phyloP scores from a whole-genome alignment of 2,329 filamentous ascomycete genomes.

The Ophiostoma novo-ulmi region DNA sequence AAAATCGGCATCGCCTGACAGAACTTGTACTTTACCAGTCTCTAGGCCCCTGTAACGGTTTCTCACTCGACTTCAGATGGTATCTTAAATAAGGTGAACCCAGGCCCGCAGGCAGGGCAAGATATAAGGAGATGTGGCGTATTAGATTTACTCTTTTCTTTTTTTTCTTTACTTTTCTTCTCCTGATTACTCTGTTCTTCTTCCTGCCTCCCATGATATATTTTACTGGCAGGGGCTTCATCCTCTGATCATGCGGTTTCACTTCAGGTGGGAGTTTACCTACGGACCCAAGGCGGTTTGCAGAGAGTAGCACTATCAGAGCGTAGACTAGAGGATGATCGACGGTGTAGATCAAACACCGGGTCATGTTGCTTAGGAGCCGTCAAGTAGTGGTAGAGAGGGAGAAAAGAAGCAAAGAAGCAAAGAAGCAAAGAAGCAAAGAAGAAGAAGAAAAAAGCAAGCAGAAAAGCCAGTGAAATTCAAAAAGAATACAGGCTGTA shows the following conservation, averaged over 20 bases:
- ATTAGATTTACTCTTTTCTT: background rate
- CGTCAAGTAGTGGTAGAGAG: background rate
- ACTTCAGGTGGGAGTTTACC: background rate
- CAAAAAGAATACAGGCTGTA: too few relatives aligned
- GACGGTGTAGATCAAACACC: background rate
- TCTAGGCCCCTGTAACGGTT: background rate
- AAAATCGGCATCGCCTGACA: background rate
- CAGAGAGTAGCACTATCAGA: background rate
- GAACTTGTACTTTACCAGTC: background rate
- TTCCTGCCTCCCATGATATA: background rate
- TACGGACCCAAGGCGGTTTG: background rate
- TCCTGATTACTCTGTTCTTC: background rate
- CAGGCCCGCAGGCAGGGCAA: background rate
- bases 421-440: background rate
- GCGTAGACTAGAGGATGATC: background rate
- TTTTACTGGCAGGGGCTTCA: background rate
- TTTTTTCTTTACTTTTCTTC: background rate
- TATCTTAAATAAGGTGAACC: background rate
- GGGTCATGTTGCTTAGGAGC: background rate
- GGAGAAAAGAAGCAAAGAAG: background rate
- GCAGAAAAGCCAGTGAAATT: too few relatives aligned
- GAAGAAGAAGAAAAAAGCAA: background rate
- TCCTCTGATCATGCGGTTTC: constrained; percentile 2
- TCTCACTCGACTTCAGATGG: constrained; percentile 1
- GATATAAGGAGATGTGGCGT: background rate